A percentile compares a stretch with the other conserved stretches of the same genome.
phyloP scores from a whole-genome alignment of 306 rosid genomes.

The Sophora flavescens region DNA sequence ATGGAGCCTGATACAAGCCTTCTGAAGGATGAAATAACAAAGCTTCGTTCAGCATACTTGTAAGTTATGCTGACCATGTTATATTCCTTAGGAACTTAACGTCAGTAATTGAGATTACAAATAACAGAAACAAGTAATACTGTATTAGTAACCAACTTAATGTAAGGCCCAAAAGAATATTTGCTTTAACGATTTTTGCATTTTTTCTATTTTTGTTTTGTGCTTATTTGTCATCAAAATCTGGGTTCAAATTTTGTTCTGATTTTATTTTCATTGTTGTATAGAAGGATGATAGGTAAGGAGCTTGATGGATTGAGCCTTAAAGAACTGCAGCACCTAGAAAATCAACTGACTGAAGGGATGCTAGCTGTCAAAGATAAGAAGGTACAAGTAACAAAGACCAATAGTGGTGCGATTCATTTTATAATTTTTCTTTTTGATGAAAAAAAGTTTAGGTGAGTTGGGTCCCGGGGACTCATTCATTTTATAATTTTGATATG shows the following conservation, averaged over 20 bases:
- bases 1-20: slow-evolving; percentile 38
- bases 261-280: slow-evolving; percentile 19
- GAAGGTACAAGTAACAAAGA: slow-evolving; percentile 55
- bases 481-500: slow-evolving; percentile 6
- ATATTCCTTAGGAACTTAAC: not conserved
- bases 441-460: no score
- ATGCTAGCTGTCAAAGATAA: slow-evolving; percentile 63
- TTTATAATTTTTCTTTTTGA: slow-evolving; percentile 22
- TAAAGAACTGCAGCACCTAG: slow-evolving; percentile 64
- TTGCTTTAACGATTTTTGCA: not conserved
- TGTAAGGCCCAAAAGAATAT: not conserved
- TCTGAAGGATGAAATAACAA: slow-evolving; percentile 54
- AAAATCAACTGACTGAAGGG: slow-evolving; percentile 67
- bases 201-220: not conserved
- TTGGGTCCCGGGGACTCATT: no score
- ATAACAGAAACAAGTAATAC: slow-evolving; percentile 1
- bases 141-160: not conserved
- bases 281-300: slow-evolving; percentile 72
- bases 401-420: slow-evolving; percentile 6
- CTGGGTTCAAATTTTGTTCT: slow-evolving; percentile 14
- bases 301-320: slow-evolving; percentile 71
- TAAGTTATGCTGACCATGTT: slow-evolving; percentile 47
- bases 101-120: not conserved
- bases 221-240: not conserved
- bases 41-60: slow-evolving; percentile 59